Evolutionary conservation across 1,284 basidiomycete genomes (phyloP), one percentile per base, ranked within the genome.

Genomic region (Thelephora terrestris): DNA sequence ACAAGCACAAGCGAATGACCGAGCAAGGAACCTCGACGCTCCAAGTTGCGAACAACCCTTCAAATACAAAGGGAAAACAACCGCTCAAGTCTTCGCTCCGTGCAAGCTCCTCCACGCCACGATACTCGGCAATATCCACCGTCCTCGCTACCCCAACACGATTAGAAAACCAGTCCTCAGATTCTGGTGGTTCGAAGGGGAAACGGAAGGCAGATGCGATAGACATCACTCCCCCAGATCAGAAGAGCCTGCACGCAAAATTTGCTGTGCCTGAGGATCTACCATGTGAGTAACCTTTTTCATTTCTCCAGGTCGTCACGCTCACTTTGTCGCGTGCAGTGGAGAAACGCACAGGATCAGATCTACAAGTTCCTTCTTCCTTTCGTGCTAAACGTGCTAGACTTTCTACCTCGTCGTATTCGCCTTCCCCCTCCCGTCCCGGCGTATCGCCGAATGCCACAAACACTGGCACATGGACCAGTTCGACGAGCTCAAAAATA

Each of bases 381-480:
- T 85, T 75, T 56, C 73, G 77, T 55, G 75, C 77, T 52, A 85
- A 85, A 61, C 76, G 83, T 50, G 78, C 78, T 5, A 74, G 78
- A 25, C 63, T 85, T 18, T 78, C 81, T 1, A 60, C 68, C 2
- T 59, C 68, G 0, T 71, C 57, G 60, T 78, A 61, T 43, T 63
- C 55, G 49, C 57, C 57, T 23, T 58, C 56, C 9, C 60, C 61
- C 9, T 61, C 64, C 6, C 58, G 61, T 23, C 58, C 61, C 10
- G 52, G 51, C 27, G 60, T 63, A 9, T 42, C 57, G 18, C 57
- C 58, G 45, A 57, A 67, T 52, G 65, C 70, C 32, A 63, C 68
- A 49, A 70, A 57, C 43, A 71, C 66, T 32, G 68, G 77, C 29
- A 78, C 80, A 14, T 76, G 74, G 69, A 75, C 80, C 32, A 80